These are phyloP conservation scores for Sarcodon sp. DNA, from an alignment of 768 basidiomycete genomes.

Conservation along the genomic window DNA sequence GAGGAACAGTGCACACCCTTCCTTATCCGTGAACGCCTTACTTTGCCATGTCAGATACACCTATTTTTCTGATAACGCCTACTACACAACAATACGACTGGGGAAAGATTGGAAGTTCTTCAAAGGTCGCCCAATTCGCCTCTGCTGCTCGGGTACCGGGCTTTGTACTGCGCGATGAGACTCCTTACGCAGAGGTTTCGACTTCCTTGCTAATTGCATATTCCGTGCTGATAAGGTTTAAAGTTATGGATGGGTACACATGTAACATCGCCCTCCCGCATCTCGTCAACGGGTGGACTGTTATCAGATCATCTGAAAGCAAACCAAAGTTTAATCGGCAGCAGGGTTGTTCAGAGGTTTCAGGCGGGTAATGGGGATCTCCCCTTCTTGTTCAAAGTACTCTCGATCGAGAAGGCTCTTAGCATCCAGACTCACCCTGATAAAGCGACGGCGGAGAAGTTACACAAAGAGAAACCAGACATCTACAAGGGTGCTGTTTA, in stretches of 20 bases:
- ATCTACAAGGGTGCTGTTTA: slow-evolving; percentile 74
- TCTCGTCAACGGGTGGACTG: slow-evolving; percentile 26
- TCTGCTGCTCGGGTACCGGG: slow-evolving; percentile 42
- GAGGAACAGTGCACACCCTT: too few relatives aligned
- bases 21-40: too few relatives aligned
- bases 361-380: slow-evolving; percentile 13
- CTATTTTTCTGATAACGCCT: slow-evolving; percentile 70
- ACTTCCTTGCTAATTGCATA: not conserved
- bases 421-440: slow-evolving; percentile 51
- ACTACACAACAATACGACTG: slow-evolving; percentile 90
- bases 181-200: slow-evolving; percentile 85
- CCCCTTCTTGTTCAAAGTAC: slow-evolving; percentile 48
- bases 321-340: slow-evolving; percentile 50
- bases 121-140: slow-evolving; percentile 85
- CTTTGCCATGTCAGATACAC: not conserved
- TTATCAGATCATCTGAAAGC: slow-evolving; percentile 51
- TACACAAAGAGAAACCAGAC: slow-evolving; percentile 45
- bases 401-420: slow-evolving; percentile 45
- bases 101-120: slow-evolving; percentile 74
- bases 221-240: not conserved
- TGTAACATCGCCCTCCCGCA: slow-evolving; percentile 51
- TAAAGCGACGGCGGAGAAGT: slow-evolving; percentile 35
- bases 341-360: slow-evolving; percentile 10
- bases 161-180: slow-evolving; percentile 54
- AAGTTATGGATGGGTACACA: slow-evolving; percentile 99